These are phyloP conservation scores for Jamesozyma hellenica DNA, from an alignment of 805 yeast genomes.

Conservation along the genomic window DNA sequence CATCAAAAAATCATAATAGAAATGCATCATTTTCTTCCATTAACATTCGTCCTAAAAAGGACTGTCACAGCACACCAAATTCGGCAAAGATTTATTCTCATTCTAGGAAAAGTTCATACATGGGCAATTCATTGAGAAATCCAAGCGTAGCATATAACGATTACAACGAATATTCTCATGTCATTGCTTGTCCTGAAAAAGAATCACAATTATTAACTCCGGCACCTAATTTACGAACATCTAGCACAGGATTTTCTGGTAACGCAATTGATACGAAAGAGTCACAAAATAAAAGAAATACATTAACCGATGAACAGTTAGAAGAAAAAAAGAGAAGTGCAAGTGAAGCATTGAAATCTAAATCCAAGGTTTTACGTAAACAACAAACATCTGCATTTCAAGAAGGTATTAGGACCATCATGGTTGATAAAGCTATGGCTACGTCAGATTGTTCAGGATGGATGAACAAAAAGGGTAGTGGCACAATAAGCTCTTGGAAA, in stretches of 20 bases:
- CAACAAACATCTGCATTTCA: slow-evolving; percentile 63
- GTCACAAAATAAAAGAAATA: slow-evolving; percentile 37
- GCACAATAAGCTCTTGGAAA: slow-evolving; percentile 81
- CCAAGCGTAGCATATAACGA: not conserved
- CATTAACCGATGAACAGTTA: not conserved
- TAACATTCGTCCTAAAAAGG: slow-evolving; percentile 2
- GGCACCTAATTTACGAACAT: no score
- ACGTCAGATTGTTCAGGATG: slow-evolving; percentile 78
- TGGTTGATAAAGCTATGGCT: slow-evolving; percentile 68
- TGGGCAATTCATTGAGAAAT: slow-evolving; percentile 1
- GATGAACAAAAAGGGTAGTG: slow-evolving; percentile 88
- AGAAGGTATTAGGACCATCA: slow-evolving; percentile 74
- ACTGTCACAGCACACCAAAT: not conserved
- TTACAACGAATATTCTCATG: not conserved
- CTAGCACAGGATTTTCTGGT: no score
- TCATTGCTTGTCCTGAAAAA: no score
- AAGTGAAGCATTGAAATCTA: slow-evolving; percentile 21
- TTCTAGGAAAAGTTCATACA: slow-evolving; percentile 6
- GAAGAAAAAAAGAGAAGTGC: slow-evolving; percentile 1
- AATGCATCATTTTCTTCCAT: not conserved
- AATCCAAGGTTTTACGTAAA: slow-evolving; percentile 27
- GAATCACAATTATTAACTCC: no score
- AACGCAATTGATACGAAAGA: slow-evolving; percentile 25
- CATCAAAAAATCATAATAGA: slow-evolving; percentile 15
- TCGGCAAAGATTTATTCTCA: not conserved